Percentiles rank a stretch among this genome's conserved stretches.
These are phyloP conservation scores for Fusarium sp. DNA, from an alignment of 2,329 filamentous ascomycete species.

Conservation along the genomic window DNA sequence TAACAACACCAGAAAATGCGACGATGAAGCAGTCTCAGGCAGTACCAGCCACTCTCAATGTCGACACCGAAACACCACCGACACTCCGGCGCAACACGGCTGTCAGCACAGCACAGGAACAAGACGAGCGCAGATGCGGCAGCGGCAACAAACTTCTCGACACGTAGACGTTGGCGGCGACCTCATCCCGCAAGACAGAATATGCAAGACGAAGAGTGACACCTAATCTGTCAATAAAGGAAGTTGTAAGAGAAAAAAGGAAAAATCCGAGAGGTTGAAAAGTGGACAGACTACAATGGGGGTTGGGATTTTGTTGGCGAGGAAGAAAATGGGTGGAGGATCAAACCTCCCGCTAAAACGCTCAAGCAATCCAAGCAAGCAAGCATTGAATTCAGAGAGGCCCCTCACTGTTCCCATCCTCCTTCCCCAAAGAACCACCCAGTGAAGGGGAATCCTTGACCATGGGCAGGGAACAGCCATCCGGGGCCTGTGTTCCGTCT, in stretches of 20 bases:
- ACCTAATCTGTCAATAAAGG: not conserved
- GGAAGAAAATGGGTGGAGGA: not conserved
- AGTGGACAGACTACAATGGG: conserved; percentile 24
- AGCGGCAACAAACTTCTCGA: conserved; percentile 21
- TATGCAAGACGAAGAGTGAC: not conserved
- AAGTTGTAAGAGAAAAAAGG: not conserved
- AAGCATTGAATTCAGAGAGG: not conserved
- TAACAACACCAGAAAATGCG: conserved; percentile 5
- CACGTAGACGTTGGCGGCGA: conserved; percentile 5
- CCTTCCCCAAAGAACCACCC: conserved; percentile 31
- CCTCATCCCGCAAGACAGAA: conserved; percentile 20
- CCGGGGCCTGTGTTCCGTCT: conserved; percentile 28
- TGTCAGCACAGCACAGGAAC: conserved; percentile 8
- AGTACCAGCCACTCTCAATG: conserved; percentile 2
- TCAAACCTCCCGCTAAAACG: conserved; percentile 16
- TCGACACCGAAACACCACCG: conserved; percentile 18
- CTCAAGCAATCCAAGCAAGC: conserved; percentile 10
- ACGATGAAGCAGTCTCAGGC: conserved; percentile 6
- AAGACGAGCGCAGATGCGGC: conserved; percentile 5
- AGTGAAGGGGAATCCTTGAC: conserved; percentile 20
- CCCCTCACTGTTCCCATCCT: not conserved
- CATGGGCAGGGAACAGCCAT: conserved; percentile 16
- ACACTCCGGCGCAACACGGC: conserved; percentile 16
- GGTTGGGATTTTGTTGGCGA: conserved; percentile 21
- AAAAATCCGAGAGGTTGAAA: conserved; percentile 27